Conservation (phyloP, 768 basidiomycete genomes). For the Macrolepiota fuliginosa region DNA sequence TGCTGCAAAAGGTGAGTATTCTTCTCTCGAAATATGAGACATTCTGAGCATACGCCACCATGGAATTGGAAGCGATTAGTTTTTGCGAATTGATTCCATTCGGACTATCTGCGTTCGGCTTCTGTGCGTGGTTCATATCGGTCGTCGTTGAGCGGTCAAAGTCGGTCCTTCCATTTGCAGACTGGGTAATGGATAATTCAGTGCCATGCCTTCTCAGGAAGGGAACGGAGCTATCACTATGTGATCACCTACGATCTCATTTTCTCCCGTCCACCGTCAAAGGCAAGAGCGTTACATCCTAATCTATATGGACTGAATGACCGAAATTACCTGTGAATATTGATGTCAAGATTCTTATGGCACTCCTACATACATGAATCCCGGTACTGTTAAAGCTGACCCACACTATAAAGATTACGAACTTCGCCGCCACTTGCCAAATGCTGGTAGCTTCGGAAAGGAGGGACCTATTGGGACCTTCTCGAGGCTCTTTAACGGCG, state of each 20-base stretch:
- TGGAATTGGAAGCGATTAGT: neutral
- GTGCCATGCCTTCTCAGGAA: neutral
- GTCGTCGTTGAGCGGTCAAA: conserved; percentile 19
- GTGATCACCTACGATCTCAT: conserved; percentile 31
- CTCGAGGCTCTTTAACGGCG: conserved; percentile 23
- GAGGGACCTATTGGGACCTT: conserved; percentile 32
- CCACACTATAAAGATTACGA: neutral
- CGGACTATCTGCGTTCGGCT: conserved; percentile 25
- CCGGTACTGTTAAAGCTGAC: neutral
- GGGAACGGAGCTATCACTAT: conserved; percentile 20
- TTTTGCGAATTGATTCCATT: conserved; percentile 3
- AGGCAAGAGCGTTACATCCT: conserved; percentile 22
- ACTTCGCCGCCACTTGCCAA: conserved; percentile 14
- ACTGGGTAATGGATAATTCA: no score
- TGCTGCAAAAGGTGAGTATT: conserved; percentile 30
- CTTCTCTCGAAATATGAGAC: neutral
- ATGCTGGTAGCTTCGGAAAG: conserved; percentile 27
- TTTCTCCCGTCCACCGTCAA: conserved; percentile 37
- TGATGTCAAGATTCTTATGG: conserved; percentile 19
- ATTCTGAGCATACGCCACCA: neutral
- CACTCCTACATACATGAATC: neutral
- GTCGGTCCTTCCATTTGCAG: conserved; percentile 6
- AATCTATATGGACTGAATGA: neutral
- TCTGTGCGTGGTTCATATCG: conserved; percentile 21
- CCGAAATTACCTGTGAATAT: conserved; percentile 23